Base-by-base conservation (phyloP, 2,329 filamentous ascomycete genomes). In the Stemphylium vesicarium region DNA sequence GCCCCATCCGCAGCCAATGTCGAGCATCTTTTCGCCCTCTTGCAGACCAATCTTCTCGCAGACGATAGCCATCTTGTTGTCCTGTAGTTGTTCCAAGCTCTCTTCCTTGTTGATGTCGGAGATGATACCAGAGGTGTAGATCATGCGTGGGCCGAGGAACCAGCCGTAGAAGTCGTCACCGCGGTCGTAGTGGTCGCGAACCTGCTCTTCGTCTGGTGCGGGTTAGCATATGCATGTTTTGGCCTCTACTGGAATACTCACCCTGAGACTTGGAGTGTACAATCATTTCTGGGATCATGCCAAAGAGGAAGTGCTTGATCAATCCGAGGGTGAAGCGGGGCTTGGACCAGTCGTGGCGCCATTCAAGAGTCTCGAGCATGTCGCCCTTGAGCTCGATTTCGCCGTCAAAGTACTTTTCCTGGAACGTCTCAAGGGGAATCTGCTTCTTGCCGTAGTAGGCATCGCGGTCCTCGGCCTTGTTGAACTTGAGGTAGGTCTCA, bases 151-250 rank as follows among this genome's bases (percentile, higher is more conserved):
- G 59, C 95, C 95, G 61, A 98, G 86, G 85, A 98, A 98, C 92
- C 93, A 99, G 76, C 87, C 89, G 83, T 99, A 99, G 81, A 97
- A 96, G 79, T 98, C 95, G 76, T 99, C 92, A 73, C 95, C 95
- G 63, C 92, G 89, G 84, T 98, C 95, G 79, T 99, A 99, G 82
- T 97, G 92, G 77, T 93, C 92, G 74, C 93, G 92, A 53, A 98
- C 93, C 81, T 98, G 95, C 79, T 98, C 94, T 84, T 97, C 93
- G 68, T 98, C 94, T 92, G n/a, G 24, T 15, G 33, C 11, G 8
- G 13, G 50, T 56, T 42, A 56, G 53, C 18, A 44, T 44, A 64
- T 9, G 37, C 10, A 13, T 12, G 26, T 6, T 22, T 12, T 32
- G 40, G 11, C 36, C 24, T 10, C 33, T 6, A 4, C 15, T 1